These are phyloP conservation scores for Plasmodium adleri DNA, from an alignment of 169 alveolate species.

Conservation along the genomic window DNA sequence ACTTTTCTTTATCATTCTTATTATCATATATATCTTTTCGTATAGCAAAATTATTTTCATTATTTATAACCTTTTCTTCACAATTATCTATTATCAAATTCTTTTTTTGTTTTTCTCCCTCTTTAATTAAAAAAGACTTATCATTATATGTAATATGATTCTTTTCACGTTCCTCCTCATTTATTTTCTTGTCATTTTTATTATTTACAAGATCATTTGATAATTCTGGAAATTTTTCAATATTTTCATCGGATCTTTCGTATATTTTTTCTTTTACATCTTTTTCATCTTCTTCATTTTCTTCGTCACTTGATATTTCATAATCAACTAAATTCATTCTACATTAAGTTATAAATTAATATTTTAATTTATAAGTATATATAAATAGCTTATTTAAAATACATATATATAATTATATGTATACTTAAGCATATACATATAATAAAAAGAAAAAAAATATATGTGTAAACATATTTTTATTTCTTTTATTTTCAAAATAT, in stretches of 20 bases:
- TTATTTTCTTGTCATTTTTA: no score
- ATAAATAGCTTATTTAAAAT: background rate
- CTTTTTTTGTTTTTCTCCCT: no score
- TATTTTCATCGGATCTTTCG: background rate
- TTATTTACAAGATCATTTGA: no score
- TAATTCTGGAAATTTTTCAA: no score
- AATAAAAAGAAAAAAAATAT: background rate
- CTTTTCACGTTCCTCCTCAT: no score
- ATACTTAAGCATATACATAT: background rate
- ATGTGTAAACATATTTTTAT: constrained; percentile 8
- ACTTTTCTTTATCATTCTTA: background rate
- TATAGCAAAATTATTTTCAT: constrained; percentile 4
- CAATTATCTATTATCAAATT: no score
- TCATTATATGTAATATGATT: no score
- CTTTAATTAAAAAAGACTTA: no score
- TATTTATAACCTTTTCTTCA: background rate
- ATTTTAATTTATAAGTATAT: background rate
- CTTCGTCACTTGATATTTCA: constrained; percentile 73
- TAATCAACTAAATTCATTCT: constrained; percentile 74
- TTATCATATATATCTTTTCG: background rate
- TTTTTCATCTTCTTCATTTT: background rate
- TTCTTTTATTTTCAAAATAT: background rate
- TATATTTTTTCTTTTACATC: constrained; percentile 4
- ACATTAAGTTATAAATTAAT: background rate
- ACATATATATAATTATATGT: constrained; percentile 6